Percentiles rank a stretch among this genome's conserved stretches.
phyloP scores from a whole-genome alignment of 305 asterid genomes.

The Solanum hybrid region DNA sequence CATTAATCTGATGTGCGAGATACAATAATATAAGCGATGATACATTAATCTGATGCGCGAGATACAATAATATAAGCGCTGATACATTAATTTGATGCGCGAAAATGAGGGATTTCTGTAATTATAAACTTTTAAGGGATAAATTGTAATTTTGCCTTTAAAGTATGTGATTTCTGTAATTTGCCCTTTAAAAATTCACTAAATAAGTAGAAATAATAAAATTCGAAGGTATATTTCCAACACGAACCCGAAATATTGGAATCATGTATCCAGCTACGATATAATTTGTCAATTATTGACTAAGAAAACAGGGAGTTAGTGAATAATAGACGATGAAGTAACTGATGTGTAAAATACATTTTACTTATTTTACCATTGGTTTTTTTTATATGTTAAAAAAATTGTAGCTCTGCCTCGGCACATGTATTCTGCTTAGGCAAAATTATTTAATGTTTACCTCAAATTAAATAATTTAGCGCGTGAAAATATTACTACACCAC shows the following conservation, averaged over 20 bases:
- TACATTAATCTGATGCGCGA: too few species aligned
- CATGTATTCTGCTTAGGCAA: background rate
- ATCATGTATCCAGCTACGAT: background rate
- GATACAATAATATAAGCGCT: too few species aligned
- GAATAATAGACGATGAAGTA: background rate
- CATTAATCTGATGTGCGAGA: too few species aligned
- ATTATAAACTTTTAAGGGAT: too few species aligned
- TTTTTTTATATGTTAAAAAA: background rate
- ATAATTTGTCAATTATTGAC: background rate
- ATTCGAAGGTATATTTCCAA: background rate
- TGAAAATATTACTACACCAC: background rate
- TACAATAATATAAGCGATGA: too few species aligned
- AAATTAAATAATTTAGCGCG: background rate
- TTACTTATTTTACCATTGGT: background rate
- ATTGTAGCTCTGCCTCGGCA: background rate
- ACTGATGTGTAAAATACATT: background rate
- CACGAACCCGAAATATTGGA: background rate
- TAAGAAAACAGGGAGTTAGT: background rate
- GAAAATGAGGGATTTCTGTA: too few species aligned
- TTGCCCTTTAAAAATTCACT: background rate
- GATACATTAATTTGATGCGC: too few species aligned
- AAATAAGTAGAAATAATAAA: background rate
- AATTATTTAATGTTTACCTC: background rate
- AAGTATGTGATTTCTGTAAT: too few species aligned
- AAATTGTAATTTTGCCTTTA: too few species aligned